Evolutionary conservation across 305 asterid genomes (phyloP), one percentile per base, ranked within the genome.

Genomic region (Rubia balearica): DNA sequence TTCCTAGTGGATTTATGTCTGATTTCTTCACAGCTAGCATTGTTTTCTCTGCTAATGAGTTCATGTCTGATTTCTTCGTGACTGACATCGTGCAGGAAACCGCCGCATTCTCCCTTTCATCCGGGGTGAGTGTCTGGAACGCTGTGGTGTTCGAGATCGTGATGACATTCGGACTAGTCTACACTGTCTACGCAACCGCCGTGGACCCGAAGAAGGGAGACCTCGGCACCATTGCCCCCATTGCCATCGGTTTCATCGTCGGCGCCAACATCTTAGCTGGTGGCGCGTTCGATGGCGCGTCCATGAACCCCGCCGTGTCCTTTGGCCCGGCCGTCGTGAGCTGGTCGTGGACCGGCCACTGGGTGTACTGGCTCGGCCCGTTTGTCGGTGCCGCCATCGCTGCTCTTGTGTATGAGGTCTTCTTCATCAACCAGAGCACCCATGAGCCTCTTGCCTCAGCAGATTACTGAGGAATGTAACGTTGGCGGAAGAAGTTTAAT

Each of bases 261-360:
- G 85, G 85, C 48, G 85, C 85, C 24, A 81, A 81, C 60, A 81
- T 81, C 71, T 75, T 81, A 71, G 85, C 63, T 45, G 85, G 85
- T 38, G 85, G 85, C 40, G 85, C 85, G 10, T 81, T 81, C 46
- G 78, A 73, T 71, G 85, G 85, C 2, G 85, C 80, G 7, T 78
- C 85, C 36, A 81, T 81, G 85, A 81, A 80, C 77, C 84, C 84
- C 3, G 84, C 84, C 0, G 84, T 80, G 21, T 80, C 81, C 19
- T 80, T 80, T 3, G 81, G 81, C 1, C 81, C 81, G 7, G 77
- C 81, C 13, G 81, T 77, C 6, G 81, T 77, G 33, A 70, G 83
- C 76, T 78, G 85, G 85, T 61, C 78, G 8, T 81, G 85, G 85
- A 49, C n/a, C 17, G 56, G 69, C 24, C 85, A 81, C 61, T 81